These are phyloP conservation scores for Podaxis sp. DNA, from an alignment of 768 basidiomycete species.

Conservation along the genomic window DNA sequence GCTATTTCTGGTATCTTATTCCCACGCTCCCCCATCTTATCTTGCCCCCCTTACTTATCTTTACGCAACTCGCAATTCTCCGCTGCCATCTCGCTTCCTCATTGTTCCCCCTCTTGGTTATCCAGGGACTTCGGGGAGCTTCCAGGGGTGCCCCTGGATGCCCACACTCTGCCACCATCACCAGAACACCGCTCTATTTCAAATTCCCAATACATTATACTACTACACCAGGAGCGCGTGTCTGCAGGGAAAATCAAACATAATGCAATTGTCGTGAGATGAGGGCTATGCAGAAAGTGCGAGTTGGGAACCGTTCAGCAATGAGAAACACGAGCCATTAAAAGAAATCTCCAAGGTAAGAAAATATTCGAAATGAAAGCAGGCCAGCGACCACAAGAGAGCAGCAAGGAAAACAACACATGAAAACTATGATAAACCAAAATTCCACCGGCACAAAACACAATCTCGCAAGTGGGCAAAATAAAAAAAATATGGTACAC, in stretches of 20 bases:
- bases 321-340: background rate
- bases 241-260: background rate
- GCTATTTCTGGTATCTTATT: background rate
- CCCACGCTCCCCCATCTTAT: background rate
- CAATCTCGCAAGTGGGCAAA: background rate
- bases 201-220: background rate
- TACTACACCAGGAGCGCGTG: background rate
- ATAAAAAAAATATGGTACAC: conserved; percentile 6
- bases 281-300: background rate
- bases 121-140: background rate
- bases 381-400: background rate
- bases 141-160: background rate
- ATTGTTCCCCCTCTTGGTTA: background rate
- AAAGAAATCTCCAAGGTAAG: background rate
- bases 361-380: background rate
- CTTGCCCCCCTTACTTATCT: background rate
- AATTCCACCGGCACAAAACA: conserved; percentile 1
- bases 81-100: background rate
- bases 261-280: background rate
- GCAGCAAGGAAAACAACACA: background rate
- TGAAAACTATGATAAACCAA: background rate
- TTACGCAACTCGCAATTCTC: background rate
- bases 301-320: background rate
- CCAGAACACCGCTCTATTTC: background rate
- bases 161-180: background rate